Evolutionary conservation across 371 early-diverging fungal genomes (phyloP), one percentile per base, ranked within the genome.

Genomic region (Mycotypha africana): DNA sequence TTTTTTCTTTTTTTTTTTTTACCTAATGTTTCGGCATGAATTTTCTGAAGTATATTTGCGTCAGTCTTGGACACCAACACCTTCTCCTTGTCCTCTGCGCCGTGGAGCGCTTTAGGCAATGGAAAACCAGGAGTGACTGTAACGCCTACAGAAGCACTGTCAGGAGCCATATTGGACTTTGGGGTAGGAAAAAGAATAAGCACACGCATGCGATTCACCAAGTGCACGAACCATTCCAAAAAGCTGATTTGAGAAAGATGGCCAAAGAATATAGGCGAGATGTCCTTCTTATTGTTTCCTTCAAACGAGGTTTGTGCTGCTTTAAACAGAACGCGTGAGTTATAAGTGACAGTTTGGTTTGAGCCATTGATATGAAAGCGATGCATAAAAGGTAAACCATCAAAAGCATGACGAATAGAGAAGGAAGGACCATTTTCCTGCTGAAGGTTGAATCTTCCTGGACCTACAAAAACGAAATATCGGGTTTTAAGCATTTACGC

Each of bases 21-120:
- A 73, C 74, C 70, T 34, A 86, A 52, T 1, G 87, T 82, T 21
- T 71, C 70, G 2, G 74, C 64, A 54, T 86, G 67, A 19, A 86
- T 48, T 34, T 75, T 66, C 39, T 85, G 83, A 11, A 85, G 45
- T 0, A 63, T 43, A 51, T 78, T 81, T 2, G 72, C 77, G 50
- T 81, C 82, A 1, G 82, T 80, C 25, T 67, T 82, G 30, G 71
- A 50, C 3, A 86, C 66, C 31, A 85, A 47, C 0, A 60, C 53
- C 5, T 41, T 38, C 14, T 49, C 39, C n/a, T n/a, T n/a, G 17
- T 17, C 23, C 0, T 48, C 20, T 1, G 23, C 4, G 9, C 34
- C n/a, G 9, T 33, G 11, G 11, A n/a, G 9, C 5, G 9, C n/a
- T n/a, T 4, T 33, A 45, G 62, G 75, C 34, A 73, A 38, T 0